Evolutionary conservation across 306 rosid genomes (phyloP), one percentile per base, ranked within the genome.

Genomic region (Quercus berberidifolia): DNA sequence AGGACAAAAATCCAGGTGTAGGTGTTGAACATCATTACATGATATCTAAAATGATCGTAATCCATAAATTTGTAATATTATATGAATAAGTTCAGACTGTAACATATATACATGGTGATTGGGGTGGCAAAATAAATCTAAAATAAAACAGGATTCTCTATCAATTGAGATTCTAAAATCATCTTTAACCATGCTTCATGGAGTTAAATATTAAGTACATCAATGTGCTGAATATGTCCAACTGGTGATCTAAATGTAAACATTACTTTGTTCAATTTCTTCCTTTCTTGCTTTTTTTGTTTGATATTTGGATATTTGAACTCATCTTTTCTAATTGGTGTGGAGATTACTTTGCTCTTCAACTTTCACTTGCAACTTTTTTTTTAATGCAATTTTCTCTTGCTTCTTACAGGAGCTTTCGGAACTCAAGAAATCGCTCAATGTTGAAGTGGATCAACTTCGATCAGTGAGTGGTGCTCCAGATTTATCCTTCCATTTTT

Each of bases 361-460:
- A 35, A 21, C 19, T 55, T 55, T 55, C 35, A 14, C 63, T 68
- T 33, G 21, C 1, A 59, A 59, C 17, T 3, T 10, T 49, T 49
- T 49, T 49, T 38, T 57, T 52, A 10, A 10, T 54, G 25, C 51
- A n/a, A 1, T 33, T 74, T 69, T 76, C 31, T 73, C 77, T 83
- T 74, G 55, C 75, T 65, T 56, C 69, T 73, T 74, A 72, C 91
- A 96, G 99, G 99, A 96, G 77, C 94, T 96, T 74, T 85, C 94
- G 5, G 97, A 89, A 18, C 97, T 93, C 67, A 96, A 96, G 91
- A 88, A 90, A 84, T 93, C 99, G 31, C 97, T 96, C 64, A 91
- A 93, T 83, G 89, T 87, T 23, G 99, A 96, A 84, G 98, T 93
- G 74, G 99, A 91, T 28, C 94, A 89, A 79, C 99, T 96, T 78